Evolutionary conservation across 352 stramenopile genomes (phyloP), one percentile per base, ranked within the genome.

Genomic region (Globisporangium polare): DNA sequence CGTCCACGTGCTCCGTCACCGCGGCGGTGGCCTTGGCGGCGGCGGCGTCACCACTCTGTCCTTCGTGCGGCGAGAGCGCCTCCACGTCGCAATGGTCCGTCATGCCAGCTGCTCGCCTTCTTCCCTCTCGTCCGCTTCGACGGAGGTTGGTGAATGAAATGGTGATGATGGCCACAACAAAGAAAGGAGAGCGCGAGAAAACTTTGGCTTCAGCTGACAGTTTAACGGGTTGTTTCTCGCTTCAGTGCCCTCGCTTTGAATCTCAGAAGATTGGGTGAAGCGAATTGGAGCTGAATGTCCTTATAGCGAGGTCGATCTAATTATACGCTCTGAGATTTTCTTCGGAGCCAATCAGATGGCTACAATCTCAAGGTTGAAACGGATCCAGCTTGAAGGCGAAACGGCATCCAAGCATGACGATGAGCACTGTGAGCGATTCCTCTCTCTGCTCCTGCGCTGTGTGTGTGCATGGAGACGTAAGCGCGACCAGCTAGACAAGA

Each of bases 31-130:
- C 17, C 54, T 62, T 51, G 10, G 39, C 41, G 47, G 65, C 22
- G 24, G 51, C 60, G 26, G n/a, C n/a, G n/a, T n/a, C n/a, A n/a
- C n/a, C n/a, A n/a, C n/a, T n/a, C n/a, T 67, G 55, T 37, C 9
- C 18, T 20, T 66, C 69, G n/a, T 33, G 51, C 18, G 46, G 52
- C 24, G 60, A 59, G 41, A 66, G 52, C 42, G 52, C 51, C 17
- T 49, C 51, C n/a, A 66, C 50, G 57, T 78, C 74, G 33, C 52
- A 51, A 41, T 66, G 52, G n/a, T 66, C 60, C 24, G 60, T 66
- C 60, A 66, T 66, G 13, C 10, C 35, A 17, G 46, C 46, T 17
- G 20, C 24, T 52, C 39, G 17, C 17, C 12, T 43, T 0, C 24
- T 60, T 24, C 37, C 33, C 12, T 27, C n/a, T 1, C 27, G 33